Base-by-base conservation (phyloP, 208 protist species). In the Trypanosoma melophagium region DNA sequence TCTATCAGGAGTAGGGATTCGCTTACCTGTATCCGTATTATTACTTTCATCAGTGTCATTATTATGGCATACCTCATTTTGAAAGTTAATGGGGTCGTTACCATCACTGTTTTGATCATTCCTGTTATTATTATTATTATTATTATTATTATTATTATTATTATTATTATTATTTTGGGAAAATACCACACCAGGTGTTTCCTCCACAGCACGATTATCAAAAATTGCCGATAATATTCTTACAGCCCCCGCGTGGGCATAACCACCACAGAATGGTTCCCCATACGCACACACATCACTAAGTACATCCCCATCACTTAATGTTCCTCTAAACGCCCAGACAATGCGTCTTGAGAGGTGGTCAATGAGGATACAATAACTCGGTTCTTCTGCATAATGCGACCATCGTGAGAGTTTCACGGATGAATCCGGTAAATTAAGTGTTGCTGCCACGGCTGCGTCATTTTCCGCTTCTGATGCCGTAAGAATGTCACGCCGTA, bases 291-390 rank as follows among this genome's bases (percentile, higher is more conserved):
- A 84, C 19, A 84, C 59, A 53, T 91, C 85, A 21, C 77, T 86
- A 47, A 88, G 70, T 19, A 91, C 77, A 52, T 91, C 85, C 12
- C 66, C 74, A 49, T 83, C 76, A 41, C 68, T 79, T 31, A 88
- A 52, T 40, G 81, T 88, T n/a, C 85, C 85, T 8, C 85, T 79
- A 61, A 91, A 91, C 4, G 79, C 47, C 19, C 87, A 65, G 22
- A 91, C 80, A 42, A 91, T 84, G 58, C 74, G 71, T 31, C 58
- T 61, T 19, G 74, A 47, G n/a, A 49, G 55, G 60, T 86, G 70
- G 47, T 91, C 81, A 16, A 86, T 65, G 10, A 87, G 58, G 13
- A 88, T 62, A 13, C 52, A 65, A 70, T 88, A 91, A 63, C 74
- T 91, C 47, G 82, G 71, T 64, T 88, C 85, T 13, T 62, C 72